Evolutionary conservation across 768 basidiomycete genomes (phyloP), one percentile per base, ranked within the genome.

Genomic region (Infundibulicybe gibba): DNA sequence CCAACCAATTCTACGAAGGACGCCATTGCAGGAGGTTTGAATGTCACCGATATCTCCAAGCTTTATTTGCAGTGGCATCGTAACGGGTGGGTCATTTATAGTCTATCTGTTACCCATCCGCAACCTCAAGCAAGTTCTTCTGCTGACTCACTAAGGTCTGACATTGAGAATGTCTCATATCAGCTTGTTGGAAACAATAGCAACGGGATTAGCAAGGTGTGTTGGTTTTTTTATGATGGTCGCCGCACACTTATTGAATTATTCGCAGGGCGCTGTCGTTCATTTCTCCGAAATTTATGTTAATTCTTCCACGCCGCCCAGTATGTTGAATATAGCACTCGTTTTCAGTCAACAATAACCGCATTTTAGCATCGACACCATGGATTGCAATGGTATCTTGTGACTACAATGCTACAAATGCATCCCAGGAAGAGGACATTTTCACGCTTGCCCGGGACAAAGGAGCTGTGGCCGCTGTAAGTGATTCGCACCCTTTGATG

Each of bases 341-440:
- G n/a, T 44, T 35, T 43, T 44, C 44, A 34, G 35, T 44, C 15
- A 1, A n/a, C 11, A 12, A 21, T 48, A 38, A 41, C 31, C 12
- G 12, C 15, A 31, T 40, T 40, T 5, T 60, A 78, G 86, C 88
- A 2, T 72, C 68, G 5, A 90, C 92, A 0, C 91, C 94, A 3
- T 97, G 93, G 92, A 87, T 97, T 55, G 94, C 94, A 11, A 75
- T 94, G 52, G 78, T 97, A 41, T 77, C 82, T 3, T 95, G 93
- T 63, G 92, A 94, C 58, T 58, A 61, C 47, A 93, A 94, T 61
- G 75, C 83, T 14, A 89, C 89, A 13, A 67, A 77, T 49, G 70
- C 79, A 3, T 81, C 82, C 1, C 60, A 70, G 56, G 70, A 77
- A 2, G 62, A 70, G 41, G 93, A 97, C 61, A 77, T 94, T 44